Base-by-base conservation (phyloP, 257 asterid species). In the Ajuga chamaepitys region DNA sequence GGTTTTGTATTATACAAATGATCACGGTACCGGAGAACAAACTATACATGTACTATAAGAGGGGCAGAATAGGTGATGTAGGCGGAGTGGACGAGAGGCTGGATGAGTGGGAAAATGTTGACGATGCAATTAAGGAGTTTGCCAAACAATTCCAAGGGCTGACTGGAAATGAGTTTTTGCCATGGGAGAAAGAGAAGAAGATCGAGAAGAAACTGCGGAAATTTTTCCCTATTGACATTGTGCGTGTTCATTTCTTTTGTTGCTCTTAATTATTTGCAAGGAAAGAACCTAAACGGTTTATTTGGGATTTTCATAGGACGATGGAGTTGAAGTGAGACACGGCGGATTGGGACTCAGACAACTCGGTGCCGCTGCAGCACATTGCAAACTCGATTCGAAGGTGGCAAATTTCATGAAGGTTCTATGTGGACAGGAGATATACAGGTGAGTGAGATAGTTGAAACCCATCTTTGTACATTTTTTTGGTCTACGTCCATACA, bases 291-390 rank as follows among this genome's bases (percentile, higher is more conserved):
- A 3, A n/a, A 30, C 3, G 16, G 17, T 51, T 7, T 7, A 17
- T 5, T 28, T 38, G 3, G 6, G 2, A 30, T 30, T 51, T 37
- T 53, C 2, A n/a, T 67, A 89, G 98, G 97, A 78, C 2, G 95
- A 90, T 14, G 99, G 96, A 3, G 71, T 87, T 30, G 99, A 94
- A 28, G 95, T 90, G 35, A 67, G 97, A 70, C 91, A 85, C 12
- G 99, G 97, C 1, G 99, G 81, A 5, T 81, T 90, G 38, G 91
- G 78, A 13, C 78, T 86, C 56, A 64, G 97, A 75, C 97, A 88
- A 34, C 90, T 80, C 0, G 97, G 95, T 4, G 57, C 63, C 16
- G 96, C 97, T 3, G 92, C 59, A 2, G 61, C 80, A 1, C 99
- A 89, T 47, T 58, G 95, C 75, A 89, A 86, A 73, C 96, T 94